Evolutionary conservation across 1,139 yeast genomes (phyloP).

Genomic region (Zhuliangozyma blackwelliae): DNA sequence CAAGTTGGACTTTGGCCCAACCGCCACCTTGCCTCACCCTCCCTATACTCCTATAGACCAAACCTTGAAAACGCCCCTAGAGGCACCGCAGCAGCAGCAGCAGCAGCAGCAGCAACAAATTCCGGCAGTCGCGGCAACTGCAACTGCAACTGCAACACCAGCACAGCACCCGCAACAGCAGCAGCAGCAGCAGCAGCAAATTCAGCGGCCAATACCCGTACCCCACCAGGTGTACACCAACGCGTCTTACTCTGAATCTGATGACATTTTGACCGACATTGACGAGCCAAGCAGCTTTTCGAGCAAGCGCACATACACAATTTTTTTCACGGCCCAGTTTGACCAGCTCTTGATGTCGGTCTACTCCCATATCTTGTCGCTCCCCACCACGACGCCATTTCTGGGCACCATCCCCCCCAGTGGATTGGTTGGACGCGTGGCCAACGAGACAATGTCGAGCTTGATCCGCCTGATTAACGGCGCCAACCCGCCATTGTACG

Average conservation of each 20-base stretch:
- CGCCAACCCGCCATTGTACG: conserved; percentile 23
- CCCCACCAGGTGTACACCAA: conserved; percentile 19
- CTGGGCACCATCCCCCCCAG: conserved; percentile 42
- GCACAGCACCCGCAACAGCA: conserved; percentile 12
- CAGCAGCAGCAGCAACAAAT: no score
- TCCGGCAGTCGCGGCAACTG: not conserved
- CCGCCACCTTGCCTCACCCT: conserved; percentile 30
- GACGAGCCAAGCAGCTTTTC: conserved; percentile 25
- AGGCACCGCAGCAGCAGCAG: conserved; percentile 20
- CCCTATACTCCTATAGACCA: conserved; percentile 49
- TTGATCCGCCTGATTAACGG: conserved; percentile 19
- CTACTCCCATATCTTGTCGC: conserved; percentile 32
- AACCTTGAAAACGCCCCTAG: conserved; percentile 40
- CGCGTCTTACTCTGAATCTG: conserved; percentile 37
- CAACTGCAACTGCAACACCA: conserved; percentile 3
- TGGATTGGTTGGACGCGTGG: conserved; percentile 42
- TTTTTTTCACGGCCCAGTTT: conserved; percentile 33
- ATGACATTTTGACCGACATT: conserved; percentile 39
- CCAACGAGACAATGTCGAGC: conserved; percentile 36
- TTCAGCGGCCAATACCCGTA: conserved; percentile 5
- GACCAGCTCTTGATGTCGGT: conserved; percentile 36
- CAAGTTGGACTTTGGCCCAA: conserved; percentile 30
- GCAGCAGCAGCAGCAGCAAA: conserved; percentile 4
- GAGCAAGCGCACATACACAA: conserved; percentile 26
- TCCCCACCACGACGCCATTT: conserved; percentile 47